A percentile compares a stretch with the other conserved stretches of the same genome.
Conservation (phyloP, 1,284 basidiomycete genomes). For the Naganishia albida region DNA sequence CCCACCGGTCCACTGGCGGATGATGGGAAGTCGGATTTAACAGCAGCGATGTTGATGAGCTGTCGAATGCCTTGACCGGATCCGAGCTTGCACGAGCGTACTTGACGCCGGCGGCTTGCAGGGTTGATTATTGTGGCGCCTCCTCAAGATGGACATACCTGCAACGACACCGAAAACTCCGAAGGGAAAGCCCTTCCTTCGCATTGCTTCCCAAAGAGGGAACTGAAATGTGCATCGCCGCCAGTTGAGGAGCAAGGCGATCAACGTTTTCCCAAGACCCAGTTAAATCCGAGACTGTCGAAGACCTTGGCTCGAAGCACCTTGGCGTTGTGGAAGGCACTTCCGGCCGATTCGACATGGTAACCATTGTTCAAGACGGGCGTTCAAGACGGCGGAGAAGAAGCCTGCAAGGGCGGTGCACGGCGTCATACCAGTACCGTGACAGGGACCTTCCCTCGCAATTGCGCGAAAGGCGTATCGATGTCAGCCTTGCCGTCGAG, state of each 20-base stretch:
- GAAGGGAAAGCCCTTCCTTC: slow-evolving; percentile 87
- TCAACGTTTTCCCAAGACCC: slow-evolving; percentile 89
- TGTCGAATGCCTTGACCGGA: slow-evolving; percentile 99
- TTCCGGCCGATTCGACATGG: slow-evolving; percentile 94
- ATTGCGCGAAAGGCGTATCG: slow-evolving; percentile 93
- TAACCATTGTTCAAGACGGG: no score
- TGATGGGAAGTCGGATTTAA: slow-evolving; percentile 94
- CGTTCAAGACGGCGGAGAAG: slow-evolving; percentile 85
- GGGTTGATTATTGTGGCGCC: slow-evolving; percentile 89
- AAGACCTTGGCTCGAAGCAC: slow-evolving; percentile 85
- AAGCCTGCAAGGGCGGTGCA: slow-evolving; percentile 89
- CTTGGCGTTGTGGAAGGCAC: slow-evolving; percentile 90
- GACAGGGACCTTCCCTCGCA: slow-evolving; percentile 91
- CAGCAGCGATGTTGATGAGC: slow-evolving; percentile 77
- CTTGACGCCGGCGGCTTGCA: slow-evolving; percentile 79
- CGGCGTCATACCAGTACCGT: slow-evolving; percentile 99
- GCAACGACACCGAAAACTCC: slow-evolving; percentile 99
- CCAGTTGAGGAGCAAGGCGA: slow-evolving; percentile 97
- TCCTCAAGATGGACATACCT: slow-evolving; percentile 86
- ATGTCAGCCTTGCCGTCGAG: slow-evolving; percentile 86
- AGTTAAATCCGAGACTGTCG: slow-evolving; percentile 76
- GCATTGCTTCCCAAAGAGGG: slow-evolving; percentile 97
- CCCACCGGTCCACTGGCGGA: slow-evolving; percentile 98
- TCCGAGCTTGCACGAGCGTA: slow-evolving; percentile 97
- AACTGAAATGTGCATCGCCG: slow-evolving; percentile 96